Evolutionary conservation across 192 early-diverging fungal species (phyloP), one percentile per base, ranked within the genome.

Genomic region (Powellomyces hirtus): DNA sequence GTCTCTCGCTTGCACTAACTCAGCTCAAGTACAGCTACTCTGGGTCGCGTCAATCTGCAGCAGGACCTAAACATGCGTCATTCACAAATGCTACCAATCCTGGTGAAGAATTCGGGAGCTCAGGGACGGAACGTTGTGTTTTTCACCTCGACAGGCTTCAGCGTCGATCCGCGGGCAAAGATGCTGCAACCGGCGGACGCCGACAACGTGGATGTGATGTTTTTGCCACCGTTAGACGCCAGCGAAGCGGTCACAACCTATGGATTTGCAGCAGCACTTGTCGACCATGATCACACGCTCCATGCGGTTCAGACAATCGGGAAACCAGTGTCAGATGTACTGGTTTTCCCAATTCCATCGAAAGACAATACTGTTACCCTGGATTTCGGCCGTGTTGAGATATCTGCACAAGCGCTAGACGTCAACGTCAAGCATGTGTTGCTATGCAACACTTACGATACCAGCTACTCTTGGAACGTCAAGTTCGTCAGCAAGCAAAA

Each of bases 351-450:
- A 14, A 27, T 59, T 4, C 59, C 64, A 16, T 59, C 33, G 31
- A 53, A 50, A 40, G 78, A 83, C 1, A 60, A 77, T 26, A 76
- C 76, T 18, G 64, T 87, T 1, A 35, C 80, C 1, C 30, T 87
- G 13, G 85, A 87, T 50, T 87, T 87, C 70, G 85, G 85, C 4
- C 51, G 52, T 5, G 38, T 85, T 36, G 85, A 87, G 63, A 56
- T 80, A 11, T 61, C 72, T 18, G 58, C 77, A 0, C 68, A 68
- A 26, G 26, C 33, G 24, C 67, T 81, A 27, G 72, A 71, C 24
- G 60, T 78, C 22, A 76, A 75, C 70, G 69, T 68, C 7, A 81
- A 76, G 64, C 68, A 75, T 40, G 30, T 85, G 1, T 22, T 82
- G 26, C 70, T 87, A 31, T 77, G 80, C 70, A 87, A 87, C 64